phyloP scores from a whole-genome alignment of 2,329 filamentous ascomycete genomes.

The Orbilia brochopaga region DNA sequence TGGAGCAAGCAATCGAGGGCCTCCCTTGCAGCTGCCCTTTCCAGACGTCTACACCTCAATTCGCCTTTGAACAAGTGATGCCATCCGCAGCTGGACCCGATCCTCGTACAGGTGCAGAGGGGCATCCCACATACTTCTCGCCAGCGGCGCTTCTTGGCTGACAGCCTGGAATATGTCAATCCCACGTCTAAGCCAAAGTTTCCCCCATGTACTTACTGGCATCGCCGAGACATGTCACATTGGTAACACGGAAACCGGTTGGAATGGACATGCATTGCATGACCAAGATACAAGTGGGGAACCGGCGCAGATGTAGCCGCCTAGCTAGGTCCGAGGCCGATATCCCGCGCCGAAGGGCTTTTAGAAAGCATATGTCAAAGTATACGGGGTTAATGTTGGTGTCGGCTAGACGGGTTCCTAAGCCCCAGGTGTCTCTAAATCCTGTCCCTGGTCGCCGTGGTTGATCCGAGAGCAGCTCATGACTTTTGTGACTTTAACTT shows the following conservation, averaged over 20 bases:
- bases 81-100: neutral
- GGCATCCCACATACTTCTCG: too few species aligned
- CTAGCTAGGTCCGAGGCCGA: neutral
- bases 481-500: too few species aligned
- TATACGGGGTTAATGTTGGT: too few species aligned
- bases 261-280: neutral
- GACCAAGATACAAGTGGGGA: neutral
- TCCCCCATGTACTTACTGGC: neutral
- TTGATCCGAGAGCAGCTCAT: too few species aligned
- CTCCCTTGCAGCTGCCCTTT: constrained; percentile 2
- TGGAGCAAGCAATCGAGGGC: neutral
- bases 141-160: neutral
- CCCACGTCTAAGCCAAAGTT: neutral
- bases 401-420: too few species aligned
- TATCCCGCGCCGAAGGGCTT: too few species aligned
- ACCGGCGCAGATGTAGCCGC: neutral
- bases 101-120: too few species aligned
- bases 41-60: neutral
- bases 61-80: neutral
- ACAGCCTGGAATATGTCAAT: neutral
- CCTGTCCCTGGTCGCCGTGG: too few species aligned
- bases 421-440: too few species aligned
- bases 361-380: too few species aligned
- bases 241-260: neutral
- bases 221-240: neutral